A percentile compares a stretch with the other conserved stretches of the same genome.
Conservation (phyloP, 148 eudicot species). For the Oxyria digyna region DNA sequence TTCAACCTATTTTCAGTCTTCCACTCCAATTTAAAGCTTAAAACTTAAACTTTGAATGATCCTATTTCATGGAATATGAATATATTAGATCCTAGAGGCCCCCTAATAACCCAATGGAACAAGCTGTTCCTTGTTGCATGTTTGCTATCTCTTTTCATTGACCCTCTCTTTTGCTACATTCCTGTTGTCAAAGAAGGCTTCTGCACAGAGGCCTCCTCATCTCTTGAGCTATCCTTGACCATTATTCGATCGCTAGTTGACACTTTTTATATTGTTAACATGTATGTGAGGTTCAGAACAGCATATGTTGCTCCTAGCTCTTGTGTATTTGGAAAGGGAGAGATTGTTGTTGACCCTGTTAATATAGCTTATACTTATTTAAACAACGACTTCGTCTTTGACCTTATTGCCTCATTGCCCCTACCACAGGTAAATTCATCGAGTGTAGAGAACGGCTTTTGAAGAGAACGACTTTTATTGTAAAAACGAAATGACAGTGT, state of each 20-base stretch:
- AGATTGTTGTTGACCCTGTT: constrained; percentile 21
- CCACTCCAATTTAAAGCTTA: not conserved
- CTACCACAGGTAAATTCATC: constrained; percentile 17
- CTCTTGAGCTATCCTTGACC: constrained; percentile 26
- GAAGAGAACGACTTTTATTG: not conserved
- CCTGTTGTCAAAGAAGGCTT: constrained; percentile 19
- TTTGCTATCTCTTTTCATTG: constrained; percentile 37
- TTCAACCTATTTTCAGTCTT: not conserved
- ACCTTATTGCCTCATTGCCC: constrained; percentile 36
- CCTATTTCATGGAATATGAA: not conserved
- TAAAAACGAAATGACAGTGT: not conserved
- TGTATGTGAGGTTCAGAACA: constrained; percentile 26
- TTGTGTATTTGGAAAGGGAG: constrained; percentile 35
- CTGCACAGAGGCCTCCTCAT: constrained; percentile 26
- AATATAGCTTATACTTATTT: constrained; percentile 28
- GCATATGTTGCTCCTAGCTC: constrained; percentile 33
- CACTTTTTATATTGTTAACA: constrained; percentile 29
- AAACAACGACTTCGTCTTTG: constrained; percentile 22
- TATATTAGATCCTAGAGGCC: constrained; percentile 25
- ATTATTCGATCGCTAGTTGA: constrained; percentile 29
- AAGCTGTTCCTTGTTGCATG: constrained; percentile 23
- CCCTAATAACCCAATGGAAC: constrained; percentile 22
- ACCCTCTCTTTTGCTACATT: constrained; percentile 43
- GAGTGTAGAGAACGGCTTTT: not conserved
- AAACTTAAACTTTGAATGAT: not conserved